Base-by-base conservation (phyloP, 116 monocot species). In the Dioscorea cayenensis region DNA sequence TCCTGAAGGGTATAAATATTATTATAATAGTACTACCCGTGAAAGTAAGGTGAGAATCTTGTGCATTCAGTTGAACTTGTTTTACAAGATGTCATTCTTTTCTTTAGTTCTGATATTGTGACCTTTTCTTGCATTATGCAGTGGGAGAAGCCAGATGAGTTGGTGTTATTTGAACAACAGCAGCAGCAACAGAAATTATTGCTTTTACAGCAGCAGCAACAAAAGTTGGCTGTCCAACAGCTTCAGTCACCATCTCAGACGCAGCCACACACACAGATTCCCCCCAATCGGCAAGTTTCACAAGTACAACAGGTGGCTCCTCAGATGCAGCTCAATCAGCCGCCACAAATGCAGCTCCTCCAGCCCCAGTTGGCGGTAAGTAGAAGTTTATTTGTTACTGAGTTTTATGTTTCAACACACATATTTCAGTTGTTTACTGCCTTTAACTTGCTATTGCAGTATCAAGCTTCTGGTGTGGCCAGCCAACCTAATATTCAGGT, bases 141-240 rank as follows among this genome's bases (percentile, higher is more conserved):
- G 99, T 99, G 99, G 99, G 99, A 99, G 68, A 99, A 99, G 66
- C 99, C 94, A 9, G 99, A 99, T 77, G 94, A 99, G 51, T 81
- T 85, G 79, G 36, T 71, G 20, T 35, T 94, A 43, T 91, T 88
- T 82, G 99, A 99, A 84, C 93, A 90, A 65, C 87, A 93, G 51
- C 82, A 82, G 36, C 84, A 81, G 35, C 87, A 91, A 64, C 78
- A 90, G 65, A 85, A 85, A 36, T 49, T 83, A 64, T 49, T 79
- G 28, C 64, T 79, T n/a, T 68, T 72, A 72, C 90, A 88, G 8
- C 62, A 23, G 76, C 95, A 88, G 79, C 89, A 92, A 64, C 91
- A 95, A 58, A 89, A 91, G 62, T 55, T 87, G 67, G 72, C 77
- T 71, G 79, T 76, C 35, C 87, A 90, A 65, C 92, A 89, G 58